Conservation (phyloP, 1,284 basidiomycete species). For the Coniferiporia weirii region DNA sequence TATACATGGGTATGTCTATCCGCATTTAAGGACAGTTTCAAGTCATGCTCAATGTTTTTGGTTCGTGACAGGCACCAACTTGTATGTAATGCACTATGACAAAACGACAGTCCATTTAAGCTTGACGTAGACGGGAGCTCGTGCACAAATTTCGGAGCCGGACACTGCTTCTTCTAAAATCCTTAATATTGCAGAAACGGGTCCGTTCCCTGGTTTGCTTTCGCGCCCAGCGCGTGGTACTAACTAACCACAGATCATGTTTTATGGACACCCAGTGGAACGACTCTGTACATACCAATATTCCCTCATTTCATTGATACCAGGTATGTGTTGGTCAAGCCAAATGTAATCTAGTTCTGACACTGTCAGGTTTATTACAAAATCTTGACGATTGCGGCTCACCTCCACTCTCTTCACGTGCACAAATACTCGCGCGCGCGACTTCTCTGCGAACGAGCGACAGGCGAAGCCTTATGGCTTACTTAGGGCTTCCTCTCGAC, state of each 20-base stretch:
- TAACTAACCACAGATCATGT: constrained; percentile 69
- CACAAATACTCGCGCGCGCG: constrained; percentile 62
- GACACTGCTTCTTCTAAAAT: constrained; percentile 91
- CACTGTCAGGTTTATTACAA: constrained; percentile 66
- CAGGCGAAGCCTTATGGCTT: constrained; percentile 85
- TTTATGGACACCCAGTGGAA: constrained; percentile 96
- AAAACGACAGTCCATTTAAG: constrained; percentile 1
- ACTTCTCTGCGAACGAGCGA: constrained; percentile 87
- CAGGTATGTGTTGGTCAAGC: constrained; percentile 42
- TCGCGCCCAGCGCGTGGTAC: background rate
- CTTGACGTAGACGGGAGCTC: constrained; percentile 64
- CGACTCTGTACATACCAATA: constrained; percentile 97
- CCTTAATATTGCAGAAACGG: constrained; percentile 88
- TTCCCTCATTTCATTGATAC: constrained; percentile 81
- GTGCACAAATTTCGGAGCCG: constrained; percentile 93
- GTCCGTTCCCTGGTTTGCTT: constrained; percentile 35
- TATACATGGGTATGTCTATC: constrained; percentile 74
- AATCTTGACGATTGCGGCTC: constrained; percentile 90
- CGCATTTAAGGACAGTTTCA: background rate
- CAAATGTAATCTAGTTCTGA: background rate
- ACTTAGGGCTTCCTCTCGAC: constrained; percentile 87
- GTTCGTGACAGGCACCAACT: background rate
- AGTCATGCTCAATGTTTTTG: constrained; percentile 20
- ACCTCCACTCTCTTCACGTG: constrained; percentile 73
- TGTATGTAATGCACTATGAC: constrained; percentile 4